phyloP scores from a whole-genome alignment of 371 early-diverging fungal species.

The Mortierella sp. region DNA sequence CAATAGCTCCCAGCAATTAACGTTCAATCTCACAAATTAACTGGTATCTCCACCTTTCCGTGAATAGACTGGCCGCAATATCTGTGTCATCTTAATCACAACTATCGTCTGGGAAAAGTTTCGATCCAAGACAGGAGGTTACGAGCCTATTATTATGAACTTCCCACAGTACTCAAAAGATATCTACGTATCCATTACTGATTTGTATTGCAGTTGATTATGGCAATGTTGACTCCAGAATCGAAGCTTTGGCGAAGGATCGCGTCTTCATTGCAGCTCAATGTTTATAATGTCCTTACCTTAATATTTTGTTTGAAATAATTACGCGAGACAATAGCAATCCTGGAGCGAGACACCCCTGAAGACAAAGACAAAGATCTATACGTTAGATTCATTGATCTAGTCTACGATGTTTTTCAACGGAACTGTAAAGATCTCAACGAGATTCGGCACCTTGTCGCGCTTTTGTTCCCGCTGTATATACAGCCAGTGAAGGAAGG shows the following conservation, averaged over 20 bases:
- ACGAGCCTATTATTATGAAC: conserved; percentile 74
- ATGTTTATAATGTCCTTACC: conserved; percentile 1
- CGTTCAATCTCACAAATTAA: too few relatives aligned
- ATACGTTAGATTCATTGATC: conserved; percentile 74
- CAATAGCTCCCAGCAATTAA: too few relatives aligned
- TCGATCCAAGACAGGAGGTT: conserved; percentile 71
- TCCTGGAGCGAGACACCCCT: conserved; percentile 79
- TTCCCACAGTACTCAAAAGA: conserved; percentile 81
- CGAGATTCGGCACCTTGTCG: conserved; percentile 86
- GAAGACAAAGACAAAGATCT: conserved; percentile 68
- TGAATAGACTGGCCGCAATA: conserved; percentile 67
- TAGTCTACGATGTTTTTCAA: conserved; percentile 82
- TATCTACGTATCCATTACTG: conserved; percentile 12
- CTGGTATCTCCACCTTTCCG: too few relatives aligned
- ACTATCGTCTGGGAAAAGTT: conserved; percentile 87
- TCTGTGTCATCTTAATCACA: conserved; percentile 80
- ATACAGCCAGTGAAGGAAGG: conserved; percentile 82
- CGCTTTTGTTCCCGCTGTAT: conserved; percentile 85
- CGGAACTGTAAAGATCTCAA: conserved; percentile 85
- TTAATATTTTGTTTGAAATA: conserved; percentile 8
- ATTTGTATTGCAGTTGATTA: background rate
- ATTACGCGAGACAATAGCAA: conserved; percentile 69
- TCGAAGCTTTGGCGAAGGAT: background rate
- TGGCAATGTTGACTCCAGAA: too few relatives aligned
- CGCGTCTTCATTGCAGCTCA: background rate